Base-by-base conservation (phyloP, 2,329 filamentous ascomycete species). In the Fusarium cyanostomum region DNA sequence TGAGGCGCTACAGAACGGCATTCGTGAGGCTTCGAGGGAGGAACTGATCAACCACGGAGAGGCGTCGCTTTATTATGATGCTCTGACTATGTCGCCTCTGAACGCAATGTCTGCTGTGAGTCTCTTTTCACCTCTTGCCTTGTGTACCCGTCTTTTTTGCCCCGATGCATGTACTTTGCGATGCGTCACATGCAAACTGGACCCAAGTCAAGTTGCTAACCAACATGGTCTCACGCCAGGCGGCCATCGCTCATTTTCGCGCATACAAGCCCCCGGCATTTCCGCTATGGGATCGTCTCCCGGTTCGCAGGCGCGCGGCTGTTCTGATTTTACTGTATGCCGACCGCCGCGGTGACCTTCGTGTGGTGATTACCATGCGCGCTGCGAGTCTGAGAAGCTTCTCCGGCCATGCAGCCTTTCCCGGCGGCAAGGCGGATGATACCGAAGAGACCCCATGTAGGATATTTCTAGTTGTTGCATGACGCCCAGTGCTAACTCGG, bases 291-390 rank as follows among this genome's bases (percentile, higher is more conserved):
- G 83, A 88, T 70, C 77, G 77, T 16, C 79, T 90, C 26, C 87
- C 87, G 3, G 77, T 83, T 12, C 85, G 81, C 64, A 86, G 92
- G 61, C 87, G 93, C 66, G 94, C 94, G 12, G 94, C 94, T 21
- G 94, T 98, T 35, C 80, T 98, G 51, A 84, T 98, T 44, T 84
- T 98, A 49, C 84, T 98, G 2, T 97, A 95, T 74, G 92, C 93
- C 31, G 94, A 97, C 76, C 84, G 85, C 38, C 82, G 84, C 62
- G 94, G 94, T 35, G 91, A 96, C 67, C 80, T 98, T 57, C 86
- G 87, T 15, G 86, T 90, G 46, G 88, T 90, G 28, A 82, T 90
- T 58, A 90, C 88, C 13, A 89, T 90, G 84, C 84, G 88, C 46
- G 86, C 88, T 13, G 82, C 86, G 15, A 86, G 80, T 37, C 74